Evolutionary conservation across 2,329 filamentous ascomycete species (phyloP), one percentile per base, ranked within the genome.

Genomic region (Pseudogymnoascus sp.): DNA sequence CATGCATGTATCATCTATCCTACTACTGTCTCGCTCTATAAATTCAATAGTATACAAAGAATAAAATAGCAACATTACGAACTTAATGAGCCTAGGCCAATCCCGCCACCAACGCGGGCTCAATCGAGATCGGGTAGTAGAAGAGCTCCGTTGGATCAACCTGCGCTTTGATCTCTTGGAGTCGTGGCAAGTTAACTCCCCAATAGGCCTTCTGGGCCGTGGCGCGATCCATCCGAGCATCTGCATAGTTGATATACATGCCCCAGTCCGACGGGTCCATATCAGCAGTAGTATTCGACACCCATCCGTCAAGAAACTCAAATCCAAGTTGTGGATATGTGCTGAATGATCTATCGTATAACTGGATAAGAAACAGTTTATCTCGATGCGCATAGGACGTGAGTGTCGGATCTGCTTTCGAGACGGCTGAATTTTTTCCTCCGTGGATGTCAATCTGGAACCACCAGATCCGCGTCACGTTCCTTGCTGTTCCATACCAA

Each of bases 321-420:
- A 45, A 45, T n/a, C 41, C 41, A 25, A 14, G 11, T 2, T 45
- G 21, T 23, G 41, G 41, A 45, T 45, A 45, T 8, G 5, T 73
- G 0, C 78, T 74, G 0, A 83, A 67, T 18, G 80, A 82, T 52
- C 87, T 69, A 7, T 78, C 83, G 68, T 88, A 88, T 0, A 81
- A 82, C 69, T 88, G 83, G 69, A 85, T 81, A 74, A 85, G 87
- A 73, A 87, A 82, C 38, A 87, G 67, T 65, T 83, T 83, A 75
- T 88, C 82, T 58, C 87, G 81, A 68, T 88, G 86, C 0, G 82
- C 79, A 68, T 86, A 88, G 7, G 85, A 81, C 0, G 86, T 87
- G 0, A 82, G 74, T 63, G 88, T 83, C 66, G 78, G 80, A 45
- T 45, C 41, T 5, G 41, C 41, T 23, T 45, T 45, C 18, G 11